These are phyloP conservation scores for Clonostachys sp. DNA, from an alignment of 2,329 filamentous ascomycete species.

Conservation along the genomic window DNA sequence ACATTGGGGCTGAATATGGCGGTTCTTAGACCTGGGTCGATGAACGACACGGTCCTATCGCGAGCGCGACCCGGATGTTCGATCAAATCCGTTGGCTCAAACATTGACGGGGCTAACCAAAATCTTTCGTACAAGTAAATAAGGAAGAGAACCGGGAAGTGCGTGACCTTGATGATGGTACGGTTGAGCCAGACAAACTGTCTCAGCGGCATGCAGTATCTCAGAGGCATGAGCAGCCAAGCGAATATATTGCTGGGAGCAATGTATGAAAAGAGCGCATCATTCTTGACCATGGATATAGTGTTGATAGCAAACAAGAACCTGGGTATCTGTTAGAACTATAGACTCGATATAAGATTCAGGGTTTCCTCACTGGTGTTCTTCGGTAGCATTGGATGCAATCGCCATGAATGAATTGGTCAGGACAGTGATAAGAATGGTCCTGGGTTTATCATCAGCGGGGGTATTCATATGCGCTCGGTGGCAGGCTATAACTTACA, in stretches of 20 bases:
- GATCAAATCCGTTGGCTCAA: conserved; percentile 82
- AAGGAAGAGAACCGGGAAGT: conserved; percentile 79
- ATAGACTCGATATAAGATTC: not conserved
- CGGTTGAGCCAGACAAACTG: conserved; percentile 83
- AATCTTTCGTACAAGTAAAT: conserved; percentile 86
- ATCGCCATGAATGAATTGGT: conserved; percentile 96
- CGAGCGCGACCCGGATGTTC: conserved; percentile 58
- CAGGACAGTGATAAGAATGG: conserved; percentile 90
- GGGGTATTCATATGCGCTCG: not conserved
- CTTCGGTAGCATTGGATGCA: conserved; percentile 87
- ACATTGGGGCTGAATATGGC: conserved; percentile 70
- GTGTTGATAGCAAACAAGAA: conserved; percentile 96
- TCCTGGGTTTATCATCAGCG: conserved; percentile 33
- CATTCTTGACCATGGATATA: conserved; percentile 98
- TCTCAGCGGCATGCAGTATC: conserved; percentile 74
- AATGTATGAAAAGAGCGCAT: conserved; percentile 89
- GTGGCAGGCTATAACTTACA: conserved; percentile 39
- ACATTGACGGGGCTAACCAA: conserved; percentile 69
- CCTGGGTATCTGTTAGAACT: conserved; percentile 20
- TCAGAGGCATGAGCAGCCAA: conserved; percentile 80
- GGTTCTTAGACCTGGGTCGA: conserved; percentile 47
- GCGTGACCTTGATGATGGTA: conserved; percentile 85
- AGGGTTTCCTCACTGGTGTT: conserved; percentile 60
- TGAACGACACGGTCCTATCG: conserved; percentile 48
- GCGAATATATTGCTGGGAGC: conserved; percentile 88